phyloP scores from a whole-genome alignment of 164 flowering plant genomes.

The Amborella trichopoda region DNA sequence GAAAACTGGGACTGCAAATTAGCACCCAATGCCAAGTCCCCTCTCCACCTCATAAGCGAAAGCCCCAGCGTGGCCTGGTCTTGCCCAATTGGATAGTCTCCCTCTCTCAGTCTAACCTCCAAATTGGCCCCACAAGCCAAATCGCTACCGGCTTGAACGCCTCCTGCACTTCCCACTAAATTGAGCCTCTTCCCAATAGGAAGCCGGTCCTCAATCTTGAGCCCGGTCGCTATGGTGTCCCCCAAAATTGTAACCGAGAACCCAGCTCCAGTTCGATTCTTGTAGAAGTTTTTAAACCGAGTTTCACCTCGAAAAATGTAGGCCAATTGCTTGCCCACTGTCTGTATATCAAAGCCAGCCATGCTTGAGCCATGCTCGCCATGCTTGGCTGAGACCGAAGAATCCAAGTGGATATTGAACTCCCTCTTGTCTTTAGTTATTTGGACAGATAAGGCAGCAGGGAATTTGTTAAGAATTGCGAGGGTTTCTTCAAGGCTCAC shows the following conservation, averaged over 20 bases:
- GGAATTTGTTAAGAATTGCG: constrained; percentile 47
- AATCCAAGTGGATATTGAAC: constrained; percentile 82
- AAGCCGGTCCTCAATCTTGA: constrained; percentile 80
- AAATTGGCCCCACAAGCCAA: constrained; percentile 81
- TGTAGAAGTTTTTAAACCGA: constrained; percentile 57
- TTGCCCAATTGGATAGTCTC: constrained; percentile 77
- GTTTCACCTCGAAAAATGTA: constrained; percentile 81
- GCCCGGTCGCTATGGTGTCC: constrained; percentile 69
- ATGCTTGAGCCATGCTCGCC: constrained; percentile 66
- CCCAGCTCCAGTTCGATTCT: constrained; percentile 76
- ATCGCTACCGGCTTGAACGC: constrained; percentile 62
- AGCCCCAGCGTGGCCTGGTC: constrained; percentile 67
- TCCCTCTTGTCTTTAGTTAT: constrained; percentile 90
- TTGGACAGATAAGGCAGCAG: constrained; percentile 55
- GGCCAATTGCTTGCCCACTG: constrained; percentile 70
- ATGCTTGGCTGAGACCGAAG: constrained; percentile 67
- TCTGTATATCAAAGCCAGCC: constrained; percentile 88
- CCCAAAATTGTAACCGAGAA: constrained; percentile 71
- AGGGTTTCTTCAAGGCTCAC: constrained; percentile 70
- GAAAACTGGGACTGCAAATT: constrained; percentile 75
- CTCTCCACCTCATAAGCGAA: constrained; percentile 90
- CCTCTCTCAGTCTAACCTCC: constrained; percentile 63
- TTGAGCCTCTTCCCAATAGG: constrained; percentile 53
- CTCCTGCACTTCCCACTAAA: constrained; percentile 74
- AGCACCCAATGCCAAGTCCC: constrained; percentile 73